Percentiles rank a stretch among this genome's conserved stretches.
Evolutionary conservation across 805 yeast species (phyloP).

Genomic region (Metschnikowia continentalis): DNA sequence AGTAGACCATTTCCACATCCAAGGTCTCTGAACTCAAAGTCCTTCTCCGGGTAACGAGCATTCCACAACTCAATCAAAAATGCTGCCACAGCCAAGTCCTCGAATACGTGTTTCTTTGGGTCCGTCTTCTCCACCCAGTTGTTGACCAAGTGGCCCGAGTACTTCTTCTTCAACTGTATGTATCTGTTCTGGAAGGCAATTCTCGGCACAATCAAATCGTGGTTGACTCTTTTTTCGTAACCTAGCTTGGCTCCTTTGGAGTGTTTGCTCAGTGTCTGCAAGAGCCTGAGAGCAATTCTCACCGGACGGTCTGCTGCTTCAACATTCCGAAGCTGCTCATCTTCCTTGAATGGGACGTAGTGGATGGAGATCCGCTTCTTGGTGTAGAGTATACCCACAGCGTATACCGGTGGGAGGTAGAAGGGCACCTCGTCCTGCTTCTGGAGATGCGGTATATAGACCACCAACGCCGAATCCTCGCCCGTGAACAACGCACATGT

Average conservation of each 20-base stretch:
- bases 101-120: slow-evolving; percentile 93
- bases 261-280: slow-evolving; percentile 79
- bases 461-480: slow-evolving; percentile 48
- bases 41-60: slow-evolving; percentile 38
- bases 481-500: slow-evolving; percentile 58
- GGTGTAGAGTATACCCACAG: slow-evolving; percentile 65
- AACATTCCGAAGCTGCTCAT: slow-evolving; percentile 22
- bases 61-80: slow-evolving; percentile 86
- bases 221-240: slow-evolving; percentile 82
- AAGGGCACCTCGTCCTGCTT: slow-evolving; percentile 66
- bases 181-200: slow-evolving; percentile 80
- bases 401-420: slow-evolving; percentile 81
- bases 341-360: slow-evolving; percentile 57
- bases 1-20: slow-evolving; percentile 95
- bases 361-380: slow-evolving; percentile 58
- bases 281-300: slow-evolving; percentile 75
- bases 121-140: slow-evolving; percentile 93
- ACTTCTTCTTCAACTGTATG: slow-evolving; percentile 73
- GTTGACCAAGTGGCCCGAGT: slow-evolving; percentile 69
- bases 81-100: slow-evolving; percentile 93
- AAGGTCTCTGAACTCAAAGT: slow-evolving; percentile 74
- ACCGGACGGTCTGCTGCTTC: slow-evolving; percentile 57
- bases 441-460: slow-evolving; percentile 74
- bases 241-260: slow-evolving; percentile 81
- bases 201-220: slow-evolving; percentile 80